Base-by-base conservation (phyloP, 345 rosid genomes). In the Dipteronia sinensis region DNA sequence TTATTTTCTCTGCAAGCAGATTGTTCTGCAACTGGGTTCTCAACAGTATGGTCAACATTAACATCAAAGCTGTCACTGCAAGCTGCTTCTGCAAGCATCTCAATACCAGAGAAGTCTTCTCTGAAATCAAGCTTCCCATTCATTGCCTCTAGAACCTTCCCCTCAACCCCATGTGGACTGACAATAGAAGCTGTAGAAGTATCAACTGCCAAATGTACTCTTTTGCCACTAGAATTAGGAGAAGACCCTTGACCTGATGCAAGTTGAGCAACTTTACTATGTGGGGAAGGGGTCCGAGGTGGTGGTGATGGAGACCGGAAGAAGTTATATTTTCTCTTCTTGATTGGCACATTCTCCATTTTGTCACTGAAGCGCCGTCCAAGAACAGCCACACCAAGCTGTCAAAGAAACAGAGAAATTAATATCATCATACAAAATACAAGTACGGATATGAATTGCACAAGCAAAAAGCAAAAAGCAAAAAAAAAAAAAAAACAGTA, bases 71-170 rank as follows among this genome's bases (percentile, higher is more conserved):
- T 65, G 68, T 80, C 77, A 76, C 74, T 75, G 75, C 94, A 88
- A 62, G 90, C 91, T 38, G 76, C 92, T 53, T 82, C 82, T 42
- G 92, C 92, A 77, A 90, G 90, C 46, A 90, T 83, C 76, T 78
- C 86, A 44, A 88, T 86, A 65, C 94, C 94, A 65, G 89, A 90
- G 83, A 90, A 90, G 80, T 87, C 92, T 13, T 81, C 78, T 7
- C 69, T 47, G 42, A 64, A 72, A 70, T 75, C 87, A 29, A 71
- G 70, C 44, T 71, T 81, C 42, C 53, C 84, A 71, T 76, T 64
- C 27, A 13, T 23, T 38, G 55, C 75, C 16, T 51, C 65, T 16
- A 82, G 64, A 74, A 65, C 59, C 62, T 69, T 82, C 44, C 63
- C 62, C 44, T 72, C 72, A 59, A 62, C 61, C 20, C 66, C 72